Conservation (phyloP, 176 grass and related monocot species). For the Zea luxurians region DNA sequence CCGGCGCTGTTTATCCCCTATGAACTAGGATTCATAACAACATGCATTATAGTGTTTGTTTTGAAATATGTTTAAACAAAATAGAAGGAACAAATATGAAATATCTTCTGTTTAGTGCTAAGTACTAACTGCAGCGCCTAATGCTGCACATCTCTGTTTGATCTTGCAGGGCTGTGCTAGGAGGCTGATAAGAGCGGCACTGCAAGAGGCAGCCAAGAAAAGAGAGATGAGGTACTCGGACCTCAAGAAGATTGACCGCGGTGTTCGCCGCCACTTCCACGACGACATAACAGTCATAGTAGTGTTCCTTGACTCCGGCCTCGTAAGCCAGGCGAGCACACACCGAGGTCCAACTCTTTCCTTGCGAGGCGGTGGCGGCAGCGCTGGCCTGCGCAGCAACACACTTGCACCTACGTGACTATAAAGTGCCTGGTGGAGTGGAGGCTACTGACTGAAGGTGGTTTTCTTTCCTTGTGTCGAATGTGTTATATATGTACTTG, state of each 20-base stretch:
- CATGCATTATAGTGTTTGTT: not conserved
- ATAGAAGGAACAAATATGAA: not conserved
- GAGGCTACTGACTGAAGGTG: conserved; percentile 7
- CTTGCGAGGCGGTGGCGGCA: conserved; percentile 65
- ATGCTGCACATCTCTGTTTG: conserved; percentile 29
- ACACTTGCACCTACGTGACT: conserved; percentile 55
- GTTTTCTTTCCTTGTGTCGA: conserved; percentile 20
- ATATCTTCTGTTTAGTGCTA: too few relatives aligned
- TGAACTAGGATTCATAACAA: too few relatives aligned
- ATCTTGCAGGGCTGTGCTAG: conserved; percentile 72
- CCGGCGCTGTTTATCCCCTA: too few relatives aligned
- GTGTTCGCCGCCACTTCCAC: conserved; percentile 90
- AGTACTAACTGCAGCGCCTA: not conserved
- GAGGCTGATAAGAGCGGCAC: conserved; percentile 68
- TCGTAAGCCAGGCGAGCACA: conserved; percentile 60
- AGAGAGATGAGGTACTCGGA: conserved; percentile 98
- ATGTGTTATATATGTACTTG: not conserved
- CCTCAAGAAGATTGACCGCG: conserved; percentile 90
- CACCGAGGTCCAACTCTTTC: conserved; percentile 49
- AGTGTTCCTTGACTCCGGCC: conserved; percentile 74
- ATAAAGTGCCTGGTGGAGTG: not conserved
- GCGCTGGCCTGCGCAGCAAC: conserved; percentile 46
- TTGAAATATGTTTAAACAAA: conserved; percentile 18
- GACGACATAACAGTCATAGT: conserved; percentile 88
- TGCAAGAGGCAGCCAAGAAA: conserved; percentile 86